A percentile compares a stretch with the other conserved stretches of the same genome.
Conservation (phyloP, 371 early-diverging fungal species). For the Batkoa obscura region DNA sequence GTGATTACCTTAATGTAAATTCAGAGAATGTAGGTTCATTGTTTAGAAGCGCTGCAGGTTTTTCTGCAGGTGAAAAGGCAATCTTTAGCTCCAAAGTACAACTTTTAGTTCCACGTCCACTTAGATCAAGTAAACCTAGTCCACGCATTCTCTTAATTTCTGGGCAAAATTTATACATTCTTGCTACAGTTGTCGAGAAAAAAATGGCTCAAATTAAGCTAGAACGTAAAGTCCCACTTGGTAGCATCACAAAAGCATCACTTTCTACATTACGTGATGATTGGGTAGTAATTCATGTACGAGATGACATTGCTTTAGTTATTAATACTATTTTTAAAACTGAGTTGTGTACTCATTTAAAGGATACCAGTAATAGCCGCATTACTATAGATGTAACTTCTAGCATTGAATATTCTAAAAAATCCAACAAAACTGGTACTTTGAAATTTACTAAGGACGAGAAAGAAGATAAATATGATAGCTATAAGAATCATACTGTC, state of each 20-base stretch:
- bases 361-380: conserved; percentile 20
- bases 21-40: conserved; percentile 18
- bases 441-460: conserved; percentile 68
- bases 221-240: conserved; percentile 28
- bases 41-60: conserved; percentile 20
- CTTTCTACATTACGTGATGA: conserved; percentile 60
- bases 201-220: conserved; percentile 27
- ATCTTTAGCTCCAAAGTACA: conserved; percentile 48
- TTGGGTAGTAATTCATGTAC: conserved; percentile 51
- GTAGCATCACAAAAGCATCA: conserved; percentile 28
- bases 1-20: conserved; percentile 77
- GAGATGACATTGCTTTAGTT: conserved; percentile 74
- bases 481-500: conserved; percentile 61
- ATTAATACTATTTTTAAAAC: conserved; percentile 20
- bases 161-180: conserved; percentile 29
- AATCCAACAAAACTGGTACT: conserved; percentile 46
- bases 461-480: conserved; percentile 23
- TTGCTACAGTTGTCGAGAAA: conserved; percentile 30
- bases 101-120: conserved; percentile 45
- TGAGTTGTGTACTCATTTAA: conserved; percentile 5
- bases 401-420: conserved; percentile 47
- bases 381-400: conserved; percentile 32
- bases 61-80: conserved; percentile 24
- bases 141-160: conserved; percentile 53
- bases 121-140: conserved; percentile 61